Conservation (phyloP, 1,284 basidiomycete species). For the Apiotrichum sp. region DNA sequence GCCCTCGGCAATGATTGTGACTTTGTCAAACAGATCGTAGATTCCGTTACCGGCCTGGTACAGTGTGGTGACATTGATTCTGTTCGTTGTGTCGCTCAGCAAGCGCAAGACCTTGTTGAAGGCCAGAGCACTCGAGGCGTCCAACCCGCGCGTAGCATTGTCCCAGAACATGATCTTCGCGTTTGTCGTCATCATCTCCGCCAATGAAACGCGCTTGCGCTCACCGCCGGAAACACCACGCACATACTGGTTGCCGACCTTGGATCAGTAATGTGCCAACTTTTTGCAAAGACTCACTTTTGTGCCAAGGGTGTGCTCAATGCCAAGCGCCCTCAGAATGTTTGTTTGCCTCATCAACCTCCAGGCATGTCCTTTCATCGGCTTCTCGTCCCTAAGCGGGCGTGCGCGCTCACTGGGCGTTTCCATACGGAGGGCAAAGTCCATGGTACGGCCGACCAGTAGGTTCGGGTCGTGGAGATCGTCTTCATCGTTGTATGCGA, state of each 20-base stretch:
- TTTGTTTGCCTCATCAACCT: conserved; percentile 3
- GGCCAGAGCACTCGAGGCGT: conserved; percentile 66
- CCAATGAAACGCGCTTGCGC: conserved; percentile 10
- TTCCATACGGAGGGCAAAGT: conserved; percentile 18
- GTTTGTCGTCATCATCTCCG: conserved; percentile 5
- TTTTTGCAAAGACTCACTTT: conserved; percentile 3
- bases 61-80: conserved; percentile 9
- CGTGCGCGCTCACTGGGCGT: conserved; percentile 4
- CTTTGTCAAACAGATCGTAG: conserved; percentile 54
- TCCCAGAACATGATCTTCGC: conserved; percentile 14
- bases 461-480: conserved; percentile 22
- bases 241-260: conserved; percentile 23
- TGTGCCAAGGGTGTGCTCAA: conserved; percentile 56
- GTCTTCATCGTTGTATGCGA: conserved; percentile 23
- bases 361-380: not conserved
- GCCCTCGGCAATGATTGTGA: conserved; percentile 64
- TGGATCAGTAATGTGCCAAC: conserved; percentile 10
- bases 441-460: conserved; percentile 20
- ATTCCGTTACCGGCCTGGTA: conserved; percentile 48
- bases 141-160: conserved; percentile 70
- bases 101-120: conserved; percentile 5
- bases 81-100: conserved; percentile 2
- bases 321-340: conserved; percentile 62
- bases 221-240: conserved; percentile 19
- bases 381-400: not conserved